phyloP scores from a whole-genome alignment of 2,329 filamentous ascomycete species.

The Cucurbitaria berberidis region DNA sequence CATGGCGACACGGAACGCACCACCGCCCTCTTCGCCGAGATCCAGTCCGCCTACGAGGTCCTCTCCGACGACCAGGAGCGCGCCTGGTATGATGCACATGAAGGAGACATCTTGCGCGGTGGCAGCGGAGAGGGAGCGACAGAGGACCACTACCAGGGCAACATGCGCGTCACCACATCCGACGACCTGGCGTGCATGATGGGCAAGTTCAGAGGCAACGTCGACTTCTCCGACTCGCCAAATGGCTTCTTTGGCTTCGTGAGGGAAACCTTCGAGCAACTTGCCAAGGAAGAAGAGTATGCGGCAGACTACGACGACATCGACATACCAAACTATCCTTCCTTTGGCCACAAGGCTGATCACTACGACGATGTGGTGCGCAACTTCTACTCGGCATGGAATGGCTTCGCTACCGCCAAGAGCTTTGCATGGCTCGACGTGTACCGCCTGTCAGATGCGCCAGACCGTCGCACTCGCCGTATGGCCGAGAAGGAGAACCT shows the following conservation, averaged over 20 bases:
- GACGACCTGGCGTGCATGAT: constrained; percentile 81
- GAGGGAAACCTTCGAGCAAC: constrained; percentile 75
- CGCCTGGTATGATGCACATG: constrained; percentile 97
- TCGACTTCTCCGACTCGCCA: constrained; percentile 80
- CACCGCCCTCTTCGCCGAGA: constrained; percentile 85
- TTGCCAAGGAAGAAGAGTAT: constrained; percentile 79
- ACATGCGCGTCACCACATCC: constrained; percentile 77
- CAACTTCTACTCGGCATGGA: constrained; percentile 82
- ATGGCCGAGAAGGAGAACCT: constrained; percentile 96
- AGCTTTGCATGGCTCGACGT: constrained; percentile 88
- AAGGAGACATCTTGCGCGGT: constrained; percentile 79
- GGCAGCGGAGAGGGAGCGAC: constrained; percentile 58
- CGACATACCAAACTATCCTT: constrained; percentile 71
- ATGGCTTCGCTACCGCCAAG: constrained; percentile 81
- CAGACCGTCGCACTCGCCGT: constrained; percentile 80
- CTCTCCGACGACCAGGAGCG: constrained; percentile 94
- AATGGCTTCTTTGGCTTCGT: constrained; percentile 85
- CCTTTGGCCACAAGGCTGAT: constrained; percentile 80
- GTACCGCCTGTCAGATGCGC: constrained; percentile 82
- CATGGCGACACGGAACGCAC: constrained; percentile 82
- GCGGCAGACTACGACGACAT: constrained; percentile 73
- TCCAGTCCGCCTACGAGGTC: constrained; percentile 94
- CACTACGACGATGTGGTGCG: constrained; percentile 77
- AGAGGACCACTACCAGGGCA: constrained; percentile 65
- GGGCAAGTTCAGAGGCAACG: constrained; percentile 76